Evolutionary conservation across 108 stramenopile genomes (phyloP), one percentile per base, ranked within the genome.

Genomic region (Skeletonema tropicum): DNA sequence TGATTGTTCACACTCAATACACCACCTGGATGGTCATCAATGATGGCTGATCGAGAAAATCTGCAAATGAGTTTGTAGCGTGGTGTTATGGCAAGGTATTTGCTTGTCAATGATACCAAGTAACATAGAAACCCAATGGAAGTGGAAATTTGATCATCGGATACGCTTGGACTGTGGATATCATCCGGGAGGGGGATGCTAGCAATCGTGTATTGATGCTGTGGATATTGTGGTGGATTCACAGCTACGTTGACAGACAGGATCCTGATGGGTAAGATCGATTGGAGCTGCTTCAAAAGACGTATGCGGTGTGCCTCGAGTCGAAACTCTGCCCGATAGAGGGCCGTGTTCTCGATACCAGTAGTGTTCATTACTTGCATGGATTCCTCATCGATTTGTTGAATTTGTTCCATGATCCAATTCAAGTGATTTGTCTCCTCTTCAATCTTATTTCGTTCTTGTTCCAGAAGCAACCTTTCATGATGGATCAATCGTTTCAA

Each of bases 121-220:
- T 95, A 90, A 45, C 87, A 89, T 10, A 86, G 76, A 64, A 85
- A 93, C 25, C 96, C 96, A 66, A 97, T 67, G 0, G 93, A 89
- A n/a, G 93, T 79, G 2, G 92, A 90, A 0, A 94, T 60, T 71
- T 91, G 91, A 62, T 95, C 96, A 66, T 97, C 96, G 1, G 86
- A 66, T 10, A 88, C 84, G 1, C 65, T 39, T 19, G 78, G 72
- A 7, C 71, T 74, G 65, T 85, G 80, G 23, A 94, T 80, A 74
- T 94, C 95, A 13, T 64, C 64, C 15, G 96, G 92, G 2, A 96
- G 61, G 15, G 87, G 85, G 26, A 88, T 42, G 14, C 86, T 78
- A 8, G 85, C 84, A 26, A 88, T 85, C 13, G 88, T 84, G 61
- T 81, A 87, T 39, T 79, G 71, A 57, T 79, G 77, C 8, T 35